A percentile compares a stretch with the other conserved stretches of the same genome.
Evolutionary conservation across 139 green algal species (phyloP).

Genomic region (Chlorella sp.): DNA sequence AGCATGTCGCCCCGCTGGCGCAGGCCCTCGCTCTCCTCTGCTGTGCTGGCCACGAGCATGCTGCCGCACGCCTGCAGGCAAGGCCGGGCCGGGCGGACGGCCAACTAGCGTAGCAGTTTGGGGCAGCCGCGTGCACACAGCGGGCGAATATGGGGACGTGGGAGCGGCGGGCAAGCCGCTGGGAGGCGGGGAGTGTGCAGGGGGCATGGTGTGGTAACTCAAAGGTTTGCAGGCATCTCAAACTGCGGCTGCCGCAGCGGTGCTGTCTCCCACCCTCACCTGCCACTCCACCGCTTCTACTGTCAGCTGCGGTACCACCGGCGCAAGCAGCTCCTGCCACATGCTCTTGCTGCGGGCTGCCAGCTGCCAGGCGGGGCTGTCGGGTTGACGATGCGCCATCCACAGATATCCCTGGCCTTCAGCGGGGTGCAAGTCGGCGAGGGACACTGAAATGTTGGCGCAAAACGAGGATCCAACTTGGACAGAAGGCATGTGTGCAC

Average conservation of each 20-base stretch:
- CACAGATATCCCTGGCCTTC: constrained; percentile 82
- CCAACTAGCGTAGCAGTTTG: not conserved
- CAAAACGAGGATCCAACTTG: not conserved
- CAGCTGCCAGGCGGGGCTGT: constrained; percentile 56
- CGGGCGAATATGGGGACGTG: not conserved
- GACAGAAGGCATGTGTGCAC: not conserved
- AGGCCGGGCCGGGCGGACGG: too few species aligned
- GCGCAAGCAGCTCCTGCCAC: constrained; percentile 54
- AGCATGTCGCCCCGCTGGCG: constrained; percentile 42
- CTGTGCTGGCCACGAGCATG: constrained; percentile 62
- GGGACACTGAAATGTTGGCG: not conserved
- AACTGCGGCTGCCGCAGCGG: not conserved
- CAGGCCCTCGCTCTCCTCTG: constrained; percentile 55
- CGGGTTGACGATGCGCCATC: constrained; percentile 65
- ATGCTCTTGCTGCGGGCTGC: constrained; percentile 56
- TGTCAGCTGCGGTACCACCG: not conserved
- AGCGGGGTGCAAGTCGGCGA: not conserved
- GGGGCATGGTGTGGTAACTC: not conserved
- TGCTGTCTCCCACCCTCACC: not conserved
- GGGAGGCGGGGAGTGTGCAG: not conserved
- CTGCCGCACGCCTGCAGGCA: constrained; percentile 51
- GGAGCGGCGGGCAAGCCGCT: not conserved
- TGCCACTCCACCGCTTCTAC: constrained; percentile 54
- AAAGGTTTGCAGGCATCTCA: not conserved
- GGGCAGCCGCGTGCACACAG: not conserved